Base-by-base conservation (phyloP, 345 rosid genomes). In the Sonneratia alba region DNA sequence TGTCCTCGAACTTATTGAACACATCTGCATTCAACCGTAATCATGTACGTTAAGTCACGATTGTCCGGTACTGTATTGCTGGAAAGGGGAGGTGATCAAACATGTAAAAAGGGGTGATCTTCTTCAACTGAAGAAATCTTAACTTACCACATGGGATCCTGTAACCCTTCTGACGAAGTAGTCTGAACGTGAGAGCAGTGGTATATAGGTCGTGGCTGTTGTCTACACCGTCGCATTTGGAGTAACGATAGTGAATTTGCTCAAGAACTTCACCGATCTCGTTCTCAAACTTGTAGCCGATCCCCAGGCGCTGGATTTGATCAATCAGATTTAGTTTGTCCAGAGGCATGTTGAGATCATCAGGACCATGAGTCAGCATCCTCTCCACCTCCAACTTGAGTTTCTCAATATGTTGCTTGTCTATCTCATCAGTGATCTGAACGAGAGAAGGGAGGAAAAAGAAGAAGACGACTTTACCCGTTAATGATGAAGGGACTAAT, bases 1-100 rank as follows among this genome's bases (percentile, higher is more conserved):
- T 15, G 24, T 77, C 74, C 72, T 70, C 77, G 75, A 78, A 83
- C 34, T 76, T 80, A 42, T 73, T 72, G 68, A 83, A 83, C 7
- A 67, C 57, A 27, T 80, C 84, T 83, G 76, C 37, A 14, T 66
- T 18, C 10, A 55, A 42, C 10, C 45, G 45, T 42, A 42, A 4
- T n/a, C 7, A 3, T 55, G 53, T 3, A 48, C 14, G 4, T 3
- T 61, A 37, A 40, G 57, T 4, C 7, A 40, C 2, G 7, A 40
- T 40, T 40, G 5, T 40, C 43, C 7, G 43, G 43, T 40, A 3
- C 7, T 3, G 43, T 3, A 40, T n/a, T n/a, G 43, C 43, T 40
- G 5, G 9, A 40, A 40, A 27, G 0, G 45, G 10, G 0, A 42
- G 45, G 45, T 53, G 51, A 53, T 21, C 22, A 53, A 16, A 53